These are phyloP conservation scores for Casaregolazyma lundiana DNA, from an alignment of 1,139 yeast species.

Conservation along the genomic window DNA sequence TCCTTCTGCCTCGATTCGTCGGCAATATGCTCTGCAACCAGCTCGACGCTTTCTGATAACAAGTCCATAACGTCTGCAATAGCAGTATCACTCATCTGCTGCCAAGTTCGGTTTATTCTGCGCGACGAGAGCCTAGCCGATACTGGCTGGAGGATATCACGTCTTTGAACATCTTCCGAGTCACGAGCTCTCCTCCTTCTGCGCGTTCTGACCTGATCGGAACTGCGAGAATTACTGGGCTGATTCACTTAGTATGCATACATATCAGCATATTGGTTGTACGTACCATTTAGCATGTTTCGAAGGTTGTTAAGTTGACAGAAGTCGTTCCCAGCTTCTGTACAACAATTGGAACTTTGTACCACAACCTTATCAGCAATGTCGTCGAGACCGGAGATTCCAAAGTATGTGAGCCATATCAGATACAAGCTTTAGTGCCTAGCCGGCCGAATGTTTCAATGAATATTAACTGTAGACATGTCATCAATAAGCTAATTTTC, in stretches of 20 bases:
- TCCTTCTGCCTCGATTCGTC: constrained; percentile 12
- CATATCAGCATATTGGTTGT: neutral
- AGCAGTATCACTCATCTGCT: constrained; percentile 18
- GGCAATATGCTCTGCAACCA: neutral
- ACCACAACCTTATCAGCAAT: constrained; percentile 1
- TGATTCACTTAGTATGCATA: neutral
- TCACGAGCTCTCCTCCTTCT: neutral
- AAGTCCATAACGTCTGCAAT: constrained; percentile 17
- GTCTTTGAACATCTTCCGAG: neutral
- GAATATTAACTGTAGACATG: constrained; percentile 41
- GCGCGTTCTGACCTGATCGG: constrained; percentile 3
- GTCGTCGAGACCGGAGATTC: constrained; percentile 16
- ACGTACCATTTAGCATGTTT: constrained; percentile 4
- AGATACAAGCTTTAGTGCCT: too few species aligned
- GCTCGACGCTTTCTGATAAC: constrained; percentile 15
- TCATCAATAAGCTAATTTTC: constrained; percentile 67
- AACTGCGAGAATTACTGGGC: neutral
- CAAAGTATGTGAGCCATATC: constrained; percentile 16
- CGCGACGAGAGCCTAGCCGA: constrained; percentile 1
- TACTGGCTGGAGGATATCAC: neutral
- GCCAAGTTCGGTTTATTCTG: constrained; percentile 21
- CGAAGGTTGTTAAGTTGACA: neutral
- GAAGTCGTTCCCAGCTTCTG: neutral
- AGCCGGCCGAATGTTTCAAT: neutral
- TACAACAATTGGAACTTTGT: too few species aligned